A percentile compares a stretch with the other conserved stretches of the same genome.
Conservation (phyloP, 441 rosid genomes). For the Gossypium davidsonii region DNA sequence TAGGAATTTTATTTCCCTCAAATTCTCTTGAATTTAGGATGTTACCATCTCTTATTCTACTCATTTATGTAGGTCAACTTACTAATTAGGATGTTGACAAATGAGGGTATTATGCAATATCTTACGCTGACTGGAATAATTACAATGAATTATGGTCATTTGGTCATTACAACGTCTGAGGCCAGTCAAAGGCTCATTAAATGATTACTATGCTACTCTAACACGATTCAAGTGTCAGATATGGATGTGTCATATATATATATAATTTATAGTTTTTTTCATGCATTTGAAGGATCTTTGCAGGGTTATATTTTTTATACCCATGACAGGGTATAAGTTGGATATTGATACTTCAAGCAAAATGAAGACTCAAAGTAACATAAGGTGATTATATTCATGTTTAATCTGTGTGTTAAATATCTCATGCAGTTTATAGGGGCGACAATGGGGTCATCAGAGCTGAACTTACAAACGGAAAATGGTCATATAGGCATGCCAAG, state of each 20-base stretch:
- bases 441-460: slow-evolving; percentile 56
- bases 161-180: neutral
- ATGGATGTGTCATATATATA: neutral
- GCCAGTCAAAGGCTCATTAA: neutral
- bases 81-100: neutral
- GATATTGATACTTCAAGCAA: neutral
- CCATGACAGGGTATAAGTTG: neutral
- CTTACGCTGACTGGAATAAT: neutral
- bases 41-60: neutral
- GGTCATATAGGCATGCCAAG: slow-evolving; percentile 63
- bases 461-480: slow-evolving; percentile 52
- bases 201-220: neutral
- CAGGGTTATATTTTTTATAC: neutral
- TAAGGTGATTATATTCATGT: neutral
- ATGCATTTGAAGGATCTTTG: neutral
- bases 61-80: neutral
- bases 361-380: neutral
- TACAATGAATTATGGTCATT: neutral
- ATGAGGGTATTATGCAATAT: neutral
- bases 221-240: neutral
- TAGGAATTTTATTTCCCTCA: neutral
- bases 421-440: slow-evolving; percentile 61
- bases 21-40: neutral
- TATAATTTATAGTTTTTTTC: neutral
- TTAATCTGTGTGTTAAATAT: neutral